These are phyloP conservation scores for Cordyceps pruinosa DNA, from an alignment of 2,329 filamentous ascomycete genomes.

Conservation along the genomic window DNA sequence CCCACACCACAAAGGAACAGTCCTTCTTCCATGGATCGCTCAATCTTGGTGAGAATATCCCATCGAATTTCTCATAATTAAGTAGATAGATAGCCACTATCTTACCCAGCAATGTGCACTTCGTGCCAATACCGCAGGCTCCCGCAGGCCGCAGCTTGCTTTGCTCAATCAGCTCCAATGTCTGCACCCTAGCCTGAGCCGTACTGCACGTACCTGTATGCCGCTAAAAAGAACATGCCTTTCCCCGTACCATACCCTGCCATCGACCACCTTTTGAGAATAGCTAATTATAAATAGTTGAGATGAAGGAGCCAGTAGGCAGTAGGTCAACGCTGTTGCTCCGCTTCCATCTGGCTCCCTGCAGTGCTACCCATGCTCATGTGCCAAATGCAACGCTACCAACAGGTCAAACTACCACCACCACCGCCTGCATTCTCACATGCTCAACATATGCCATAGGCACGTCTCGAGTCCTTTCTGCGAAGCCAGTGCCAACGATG, in stretches of 20 bases:
- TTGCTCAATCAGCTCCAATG: neutral
- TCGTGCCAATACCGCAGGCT: neutral
- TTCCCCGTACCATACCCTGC: neutral
- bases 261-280: constrained; percentile 1
- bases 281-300: neutral
- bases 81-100: neutral
- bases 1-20: too few relatives aligned
- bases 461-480: neutral
- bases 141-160: neutral
- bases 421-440: neutral
- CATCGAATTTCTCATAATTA: neutral
- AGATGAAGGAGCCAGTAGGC: neutral
- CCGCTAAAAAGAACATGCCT: neutral
- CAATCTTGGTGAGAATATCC: neutral
- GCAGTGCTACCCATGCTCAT: neutral
- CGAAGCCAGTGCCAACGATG: neutral
- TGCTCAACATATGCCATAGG: neutral
- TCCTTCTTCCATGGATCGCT: neutral
- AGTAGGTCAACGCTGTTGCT: neutral
- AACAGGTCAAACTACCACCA: neutral
- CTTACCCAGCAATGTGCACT: neutral
- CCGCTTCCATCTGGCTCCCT: constrained; percentile 3
- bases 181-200: neutral
- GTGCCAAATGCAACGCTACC: constrained; percentile 5
- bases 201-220: neutral